A percentile compares a stretch with the other conserved stretches of the same genome.
Conservation (phyloP, 2,329 filamentous ascomycete species). For the Aspergillus fructus region DNA sequence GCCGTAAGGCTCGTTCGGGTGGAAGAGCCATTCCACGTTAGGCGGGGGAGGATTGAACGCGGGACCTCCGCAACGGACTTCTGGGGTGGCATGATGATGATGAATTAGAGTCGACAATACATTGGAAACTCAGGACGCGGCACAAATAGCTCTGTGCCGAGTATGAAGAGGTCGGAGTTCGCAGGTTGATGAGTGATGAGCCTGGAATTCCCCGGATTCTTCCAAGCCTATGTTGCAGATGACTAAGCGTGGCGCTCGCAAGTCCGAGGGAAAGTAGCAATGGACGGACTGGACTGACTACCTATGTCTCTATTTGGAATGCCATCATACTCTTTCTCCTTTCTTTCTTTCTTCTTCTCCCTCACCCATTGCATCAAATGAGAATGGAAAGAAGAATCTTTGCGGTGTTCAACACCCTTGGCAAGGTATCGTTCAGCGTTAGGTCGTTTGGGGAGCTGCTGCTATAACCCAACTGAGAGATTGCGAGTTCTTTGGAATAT, state of each 20-base stretch:
- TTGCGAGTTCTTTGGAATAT: neutral
- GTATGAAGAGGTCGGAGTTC: neutral
- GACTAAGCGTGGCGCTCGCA: neutral
- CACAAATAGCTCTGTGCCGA: neutral
- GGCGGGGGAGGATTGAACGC: slow-evolving; percentile 42
- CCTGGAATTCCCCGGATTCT: slow-evolving; percentile 1
- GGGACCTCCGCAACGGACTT: slow-evolving; percentile 45
- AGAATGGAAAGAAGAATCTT: too few species aligned
- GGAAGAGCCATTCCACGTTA: slow-evolving; percentile 43
- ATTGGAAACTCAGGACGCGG: neutral
- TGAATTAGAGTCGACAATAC: neutral
- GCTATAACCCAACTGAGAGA: too few species aligned
- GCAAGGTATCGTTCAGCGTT: too few species aligned
- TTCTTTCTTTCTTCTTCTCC: too few species aligned
- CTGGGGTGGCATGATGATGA: slow-evolving; percentile 38
- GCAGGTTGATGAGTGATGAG: neutral
- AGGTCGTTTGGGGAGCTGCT: too few species aligned
- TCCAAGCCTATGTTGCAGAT: neutral
- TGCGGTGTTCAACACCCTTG: too few species aligned
- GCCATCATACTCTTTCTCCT: too few species aligned
- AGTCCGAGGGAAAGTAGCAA: neutral
- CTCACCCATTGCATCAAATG: too few species aligned
- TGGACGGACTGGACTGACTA: too few species aligned
- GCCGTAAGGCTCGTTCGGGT: slow-evolving; percentile 31
- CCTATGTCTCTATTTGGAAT: too few species aligned